A percentile compares a stretch with the other conserved stretches of the same genome.
Evolutionary conservation across 371 early-diverging fungal genomes (phyloP).

Genomic region (Mortierella polycephala): DNA sequence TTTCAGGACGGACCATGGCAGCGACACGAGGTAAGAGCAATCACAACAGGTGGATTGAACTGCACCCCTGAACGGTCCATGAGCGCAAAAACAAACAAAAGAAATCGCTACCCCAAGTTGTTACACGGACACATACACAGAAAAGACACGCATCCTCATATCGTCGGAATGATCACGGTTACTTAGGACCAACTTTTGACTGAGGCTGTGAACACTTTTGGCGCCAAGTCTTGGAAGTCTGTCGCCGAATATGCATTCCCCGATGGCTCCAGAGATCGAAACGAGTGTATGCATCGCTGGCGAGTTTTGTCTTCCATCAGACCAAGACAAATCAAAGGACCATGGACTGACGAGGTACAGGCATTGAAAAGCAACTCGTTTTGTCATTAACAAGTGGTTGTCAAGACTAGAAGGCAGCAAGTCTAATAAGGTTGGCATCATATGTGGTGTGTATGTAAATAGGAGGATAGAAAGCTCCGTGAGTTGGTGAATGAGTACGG

Average conservation of each 20-base stretch:
- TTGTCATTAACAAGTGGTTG: too few species aligned
- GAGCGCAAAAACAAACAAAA: not conserved
- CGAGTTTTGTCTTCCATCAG: constrained; percentile 24
- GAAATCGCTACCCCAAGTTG: not conserved
- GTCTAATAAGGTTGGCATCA: too few species aligned
- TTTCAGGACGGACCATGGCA: constrained; percentile 39
- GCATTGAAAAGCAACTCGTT: not conserved
- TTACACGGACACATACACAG: not conserved
- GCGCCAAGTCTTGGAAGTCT: constrained; percentile 43
- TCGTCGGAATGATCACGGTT: too few species aligned
- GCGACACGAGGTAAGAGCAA: constrained; percentile 33
- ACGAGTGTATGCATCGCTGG: constrained; percentile 53
- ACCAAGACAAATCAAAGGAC: constrained; percentile 53
- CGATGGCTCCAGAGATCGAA: constrained; percentile 38
- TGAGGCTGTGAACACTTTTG: constrained; percentile 31
- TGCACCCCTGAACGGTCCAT: not conserved
- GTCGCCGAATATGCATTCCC: constrained; percentile 46
- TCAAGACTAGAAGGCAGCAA: too few species aligned
- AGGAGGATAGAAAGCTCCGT: constrained; percentile 46
- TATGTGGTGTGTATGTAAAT: not conserved
- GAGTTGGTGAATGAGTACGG: constrained; percentile 44
- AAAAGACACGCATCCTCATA: not conserved
- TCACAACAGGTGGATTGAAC: not conserved
- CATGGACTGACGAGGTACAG: constrained; percentile 50
- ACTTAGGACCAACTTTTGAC: constrained; percentile 30